Base-by-base conservation (phyloP, 2,329 filamentous ascomycete genomes). In the Apiospora saccharicola region DNA sequence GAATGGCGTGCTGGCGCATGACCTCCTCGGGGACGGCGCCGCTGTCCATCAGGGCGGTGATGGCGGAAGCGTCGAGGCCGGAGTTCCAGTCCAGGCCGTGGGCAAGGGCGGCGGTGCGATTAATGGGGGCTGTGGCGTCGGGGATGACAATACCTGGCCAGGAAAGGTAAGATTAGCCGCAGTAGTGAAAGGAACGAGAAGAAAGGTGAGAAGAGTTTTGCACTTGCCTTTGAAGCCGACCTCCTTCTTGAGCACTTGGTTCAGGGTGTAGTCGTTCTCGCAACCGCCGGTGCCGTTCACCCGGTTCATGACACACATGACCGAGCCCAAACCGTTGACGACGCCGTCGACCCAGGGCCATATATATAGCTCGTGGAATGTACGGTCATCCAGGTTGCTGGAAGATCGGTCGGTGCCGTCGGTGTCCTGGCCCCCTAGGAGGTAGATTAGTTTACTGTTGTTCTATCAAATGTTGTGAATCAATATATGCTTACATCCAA, bases 241-340 rank as follows among this genome's bases (percentile, higher is more conserved):
- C 51, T 78, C 77, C 0, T 72, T 76, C 68, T 80, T 80, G 19
- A 80, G 73, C 46, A 77, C 72, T 3, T 68, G 70, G 43, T 72
- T 75, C 8, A 78, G 73, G 8, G 78, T 73, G 4, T 75, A 51
- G 3, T 76, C 61, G 44, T 74, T 79, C 71, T 80, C 77, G 72
- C 79, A 79, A 0, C 75, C 75, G 16, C 71, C 71, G 3, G 73
- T 76, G 13, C 73, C 73, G 67, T 78, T 78, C 67, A 79, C 74
- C 12, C 70, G 70, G 71, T 77, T 78, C 75, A 77, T 77, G 68
- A 71, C 75, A 72, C 76, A 79, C 78, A 79, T 79, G 57, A 73
- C 74, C 4, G 73, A 75, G 6, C 72, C 73, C 19, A 76, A 70
- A 3, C 77, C 78, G 7, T 69, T 71, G 57, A 74, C 71, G 22